A percentile compares a stretch with the other conserved stretches of the same genome.
These are phyloP conservation scores for Canariomyces notabilis DNA, from an alignment of 2,329 filamentous ascomycete genomes.

Conservation along the genomic window DNA sequence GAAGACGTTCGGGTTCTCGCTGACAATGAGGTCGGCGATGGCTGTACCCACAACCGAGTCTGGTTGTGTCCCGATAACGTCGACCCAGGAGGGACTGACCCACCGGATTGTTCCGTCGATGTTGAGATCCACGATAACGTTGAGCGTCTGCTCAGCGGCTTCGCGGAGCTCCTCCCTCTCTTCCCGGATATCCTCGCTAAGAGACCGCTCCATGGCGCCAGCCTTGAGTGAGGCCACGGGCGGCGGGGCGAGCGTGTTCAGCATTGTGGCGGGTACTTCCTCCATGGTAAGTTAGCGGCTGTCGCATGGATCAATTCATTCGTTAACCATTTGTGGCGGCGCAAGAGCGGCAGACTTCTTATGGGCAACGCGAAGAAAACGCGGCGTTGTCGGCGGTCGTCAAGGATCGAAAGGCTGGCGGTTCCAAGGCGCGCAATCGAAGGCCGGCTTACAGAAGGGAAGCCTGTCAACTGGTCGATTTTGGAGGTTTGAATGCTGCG, in stretches of 20 bases:
- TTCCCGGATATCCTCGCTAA: conserved; percentile 87
- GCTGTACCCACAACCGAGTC: conserved; percentile 68
- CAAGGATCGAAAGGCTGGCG: conserved; percentile 16
- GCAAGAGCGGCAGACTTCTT: conserved; percentile 5
- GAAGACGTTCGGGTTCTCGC: conserved; percentile 75
- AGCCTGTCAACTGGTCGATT: not conserved
- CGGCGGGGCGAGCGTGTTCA: conserved; percentile 46
- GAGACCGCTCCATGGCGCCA: conserved; percentile 57
- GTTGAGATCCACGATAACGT: conserved; percentile 91
- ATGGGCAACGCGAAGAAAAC: not conserved
- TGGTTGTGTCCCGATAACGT: conserved; percentile 77
- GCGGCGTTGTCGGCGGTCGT: not conserved
- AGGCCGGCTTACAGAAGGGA: not conserved
- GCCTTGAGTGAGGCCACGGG: conserved; percentile 49
- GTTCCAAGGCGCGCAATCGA: not conserved
- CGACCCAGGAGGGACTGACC: conserved; percentile 94
- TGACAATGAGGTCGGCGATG: conserved; percentile 74
- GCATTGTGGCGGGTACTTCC: conserved; percentile 19
- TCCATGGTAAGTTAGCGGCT: conserved; percentile 40
- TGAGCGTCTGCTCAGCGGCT: conserved; percentile 92
- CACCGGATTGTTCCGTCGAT: conserved; percentile 87
- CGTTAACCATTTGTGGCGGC: conserved; percentile 32
- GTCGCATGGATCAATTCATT: conserved; percentile 26
- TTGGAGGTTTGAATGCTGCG: conserved; percentile 14
- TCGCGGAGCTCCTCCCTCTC: conserved; percentile 91